Evolutionary conservation across 306 rosid genomes (phyloP), one percentile per base, ranked within the genome.

Genomic region (Alnus glutinosa): DNA sequence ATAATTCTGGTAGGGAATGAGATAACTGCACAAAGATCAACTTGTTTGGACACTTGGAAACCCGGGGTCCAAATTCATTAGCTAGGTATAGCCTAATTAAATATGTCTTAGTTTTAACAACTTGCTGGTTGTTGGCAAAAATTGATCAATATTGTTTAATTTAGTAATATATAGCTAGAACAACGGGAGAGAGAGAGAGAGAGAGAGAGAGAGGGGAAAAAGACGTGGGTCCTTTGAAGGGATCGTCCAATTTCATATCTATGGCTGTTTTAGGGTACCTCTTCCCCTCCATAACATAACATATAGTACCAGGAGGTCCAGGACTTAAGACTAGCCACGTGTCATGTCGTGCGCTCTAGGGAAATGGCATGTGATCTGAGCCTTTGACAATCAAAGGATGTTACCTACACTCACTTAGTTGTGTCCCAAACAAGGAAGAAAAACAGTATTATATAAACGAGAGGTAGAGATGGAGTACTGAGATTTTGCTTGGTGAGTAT

Each of bases 331-430:
- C 74, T 48, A 66, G 94, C 83, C 93, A 92, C 92, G 89, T 90
- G 94, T 81, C 92, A 3, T 91, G 95, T 91, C 91, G 80, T 87
- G 72, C 83, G 82, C 72, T 59, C 37, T 71, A 84, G 87, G 75
- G 91, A 81, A 88, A 85, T 82, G 19, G 85, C 97, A 94, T 92
- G 97, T 94, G 98, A 86, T 80, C 78, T 80, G 76, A 81, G 83
- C 50, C 75, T 76, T 83, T 76, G 70, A 84, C 49, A 63, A 72
- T 71, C 75, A 55, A 54, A 64, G 73, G 71, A 70, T 74, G 85
- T 70, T 48, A 71, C 59, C 76, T 73, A 8, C 15, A 49, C 76
- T 88, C 89, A 88, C 92, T 84, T 86, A 86, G 79, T 87, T 80
- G 49, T 86, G 92, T 87, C 91, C 83, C 90, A 84, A 57, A 72